A percentile compares a stretch with the other conserved stretches of the same genome.
These are phyloP conservation scores for Camellia granthamiana DNA, from an alignment of 148 eudicot species.

Conservation along the genomic window DNA sequence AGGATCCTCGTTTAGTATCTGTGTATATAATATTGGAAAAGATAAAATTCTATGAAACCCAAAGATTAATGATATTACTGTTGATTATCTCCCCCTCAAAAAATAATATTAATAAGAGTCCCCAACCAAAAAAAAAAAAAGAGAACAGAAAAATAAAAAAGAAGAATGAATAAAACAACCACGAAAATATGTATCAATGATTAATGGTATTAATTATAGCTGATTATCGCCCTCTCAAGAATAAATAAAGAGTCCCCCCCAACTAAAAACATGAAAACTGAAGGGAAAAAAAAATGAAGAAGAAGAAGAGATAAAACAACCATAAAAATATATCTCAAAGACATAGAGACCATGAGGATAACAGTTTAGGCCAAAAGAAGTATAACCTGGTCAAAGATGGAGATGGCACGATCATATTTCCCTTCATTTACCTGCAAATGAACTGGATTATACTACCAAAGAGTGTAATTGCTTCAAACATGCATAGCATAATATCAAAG, in stretches of 20 bases:
- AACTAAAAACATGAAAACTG: not conserved
- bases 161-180: constrained; percentile 7
- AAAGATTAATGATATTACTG: not conserved
- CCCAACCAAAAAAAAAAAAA: not conserved
- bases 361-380: constrained; percentile 1
- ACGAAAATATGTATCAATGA: not conserved
- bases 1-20: constrained; percentile 88
- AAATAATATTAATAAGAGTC: not conserved
- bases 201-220: too few relatives aligned
- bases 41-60: not conserved
- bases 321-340: not conserved
- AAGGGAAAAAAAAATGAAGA: not conserved
- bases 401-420: constrained; percentile 71
- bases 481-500: not conserved
- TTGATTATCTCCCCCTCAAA: not conserved
- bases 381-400: constrained; percentile 86
- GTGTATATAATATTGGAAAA: constrained; percentile 19
- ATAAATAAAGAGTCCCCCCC: not conserved
- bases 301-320: constrained; percentile 6
- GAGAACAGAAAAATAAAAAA: not conserved
- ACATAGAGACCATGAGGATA: constrained; percentile 3
- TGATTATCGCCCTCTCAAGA: too few relatives aligned
- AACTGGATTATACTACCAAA: constrained; percentile 13
- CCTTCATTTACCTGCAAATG: constrained; percentile 89
- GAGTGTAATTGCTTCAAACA: not conserved